Conservation (phyloP, 2,329 filamentous ascomycete species). For the Harringtonia lauricola region DNA sequence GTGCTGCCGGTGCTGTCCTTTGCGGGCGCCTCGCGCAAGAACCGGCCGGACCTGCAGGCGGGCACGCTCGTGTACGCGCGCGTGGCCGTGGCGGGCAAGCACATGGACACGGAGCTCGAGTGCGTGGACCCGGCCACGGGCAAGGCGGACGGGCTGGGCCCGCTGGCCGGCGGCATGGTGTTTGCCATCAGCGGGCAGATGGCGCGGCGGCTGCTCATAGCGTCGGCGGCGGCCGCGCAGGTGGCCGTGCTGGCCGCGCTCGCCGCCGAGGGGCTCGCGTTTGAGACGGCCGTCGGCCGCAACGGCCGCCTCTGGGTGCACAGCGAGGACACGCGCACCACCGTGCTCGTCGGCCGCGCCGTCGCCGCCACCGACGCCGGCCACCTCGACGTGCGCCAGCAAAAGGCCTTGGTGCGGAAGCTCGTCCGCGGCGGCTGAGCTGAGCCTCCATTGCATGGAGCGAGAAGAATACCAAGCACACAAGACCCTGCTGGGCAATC, state of each 20-base stretch:
- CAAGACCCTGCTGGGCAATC: not conserved
- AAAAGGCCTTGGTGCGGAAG: constrained; percentile 51
- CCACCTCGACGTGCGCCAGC: constrained; percentile 49
- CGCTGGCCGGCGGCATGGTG: constrained; percentile 71
- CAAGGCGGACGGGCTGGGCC: constrained; percentile 79
- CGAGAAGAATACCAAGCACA: constrained; percentile 21
- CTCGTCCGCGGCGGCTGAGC: constrained; percentile 37
- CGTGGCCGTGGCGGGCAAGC: constrained; percentile 63
- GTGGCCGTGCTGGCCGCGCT: constrained; percentile 71
- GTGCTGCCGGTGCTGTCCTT: constrained; percentile 83
- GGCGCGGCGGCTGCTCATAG: constrained; percentile 66
- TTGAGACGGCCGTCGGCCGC: constrained; percentile 86
- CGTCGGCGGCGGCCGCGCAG: constrained; percentile 50
- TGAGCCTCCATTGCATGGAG: constrained; percentile 30
- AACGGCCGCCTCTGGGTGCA: constrained; percentile 93
- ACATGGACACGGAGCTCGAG: constrained; percentile 83
- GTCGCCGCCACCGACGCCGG: constrained; percentile 68
- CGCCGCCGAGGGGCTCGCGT: constrained; percentile 64
- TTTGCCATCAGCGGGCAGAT: constrained; percentile 72
- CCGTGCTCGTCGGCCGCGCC: constrained; percentile 56
- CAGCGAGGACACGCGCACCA: constrained; percentile 43
- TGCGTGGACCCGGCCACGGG: constrained; percentile 81
- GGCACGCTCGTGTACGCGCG: constrained; percentile 85
- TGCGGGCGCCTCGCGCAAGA: constrained; percentile 86
- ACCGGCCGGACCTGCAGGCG: constrained; percentile 61